Base-by-base conservation (phyloP, 2,329 filamentous ascomycete genomes). In the Furcasterigmium furcatum region DNA sequence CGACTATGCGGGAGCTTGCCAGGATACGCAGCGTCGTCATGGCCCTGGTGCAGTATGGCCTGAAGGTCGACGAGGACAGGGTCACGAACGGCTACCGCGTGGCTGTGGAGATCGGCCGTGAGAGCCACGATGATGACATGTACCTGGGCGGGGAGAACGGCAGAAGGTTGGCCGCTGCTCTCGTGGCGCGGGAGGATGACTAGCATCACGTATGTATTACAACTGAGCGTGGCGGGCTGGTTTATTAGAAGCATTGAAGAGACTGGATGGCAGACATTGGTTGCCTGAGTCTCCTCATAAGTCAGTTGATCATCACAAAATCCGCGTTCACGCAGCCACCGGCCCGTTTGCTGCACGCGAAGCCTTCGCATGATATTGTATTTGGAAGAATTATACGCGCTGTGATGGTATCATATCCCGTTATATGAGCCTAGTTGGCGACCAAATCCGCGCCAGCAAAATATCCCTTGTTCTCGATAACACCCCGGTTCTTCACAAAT, bases 401-500 rank as follows among this genome's bases (percentile, higher is more conserved):
- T n/a, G n/a, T n/a, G n/a, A n/a, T n/a, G n/a, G n/a, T n/a, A n/a
- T n/a, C 32, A 16, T 25, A 10, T 32, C 39, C 5, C 13, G n/a
- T 16, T 30, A 18, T 25, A 12, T 29, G 16, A 18, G 13, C 24
- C 44, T 58, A 66, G 40, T 49, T 47, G 45, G 73, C 71, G 39
- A 72, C 71, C 53, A 94, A 66, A 60, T 90, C 85, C 4, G 91
- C 92, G 18, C 84, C 82, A 2, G 92, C 92, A 72, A 96, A 96
- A 67, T 96, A 97, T 8, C 94, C 94, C 73, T 97, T 99, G 63
- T 94, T 96, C 74, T 99, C 94, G 53, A 99, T 92, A 9, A 99
- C 94, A 13, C 94, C 94, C 44, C 94, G 78, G 63, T 97, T 87
- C 64, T 88, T 47, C 34, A 97, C 89, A 47, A 97, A 92, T 2